A percentile compares a stretch with the other conserved stretches of the same genome.
Conservation (phyloP, 805 yeast species). For the Debaryomyces tyrocola region DNA sequence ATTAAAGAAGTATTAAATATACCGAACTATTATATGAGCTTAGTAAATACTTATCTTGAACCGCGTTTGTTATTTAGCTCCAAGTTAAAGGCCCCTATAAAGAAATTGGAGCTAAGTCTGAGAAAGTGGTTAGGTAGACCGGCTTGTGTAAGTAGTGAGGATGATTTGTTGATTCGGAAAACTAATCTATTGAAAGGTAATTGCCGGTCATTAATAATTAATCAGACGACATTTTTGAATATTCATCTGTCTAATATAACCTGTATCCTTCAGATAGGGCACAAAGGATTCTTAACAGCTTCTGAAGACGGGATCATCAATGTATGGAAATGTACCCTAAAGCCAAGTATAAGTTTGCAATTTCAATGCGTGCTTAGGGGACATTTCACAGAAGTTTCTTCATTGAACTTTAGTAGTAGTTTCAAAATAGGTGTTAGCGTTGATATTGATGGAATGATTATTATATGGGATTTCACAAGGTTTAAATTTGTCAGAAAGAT, state of each 20-base stretch:
- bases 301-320: slow-evolving; percentile 60
- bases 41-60: slow-evolving; percentile 22
- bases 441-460: slow-evolving; percentile 54
- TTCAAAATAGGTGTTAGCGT: slow-evolving; percentile 56
- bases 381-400: slow-evolving; percentile 48
- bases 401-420: slow-evolving; percentile 50
- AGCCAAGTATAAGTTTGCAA: slow-evolving; percentile 30
- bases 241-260: slow-evolving; percentile 43
- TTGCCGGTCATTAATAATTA: slow-evolving; percentile 38
- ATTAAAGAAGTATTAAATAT: slow-evolving; percentile 37
- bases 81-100: slow-evolving; percentile 39
- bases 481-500: slow-evolving; percentile 48
- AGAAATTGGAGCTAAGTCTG: slow-evolving; percentile 44
- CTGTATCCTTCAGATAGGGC: slow-evolving; percentile 40
- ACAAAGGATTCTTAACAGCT: slow-evolving; percentile 47
- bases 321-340: slow-evolving; percentile 50
- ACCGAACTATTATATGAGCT: slow-evolving; percentile 36
- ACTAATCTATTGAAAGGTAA: slow-evolving; percentile 17
- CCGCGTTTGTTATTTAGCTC: slow-evolving; percentile 48
- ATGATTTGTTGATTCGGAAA: slow-evolving; percentile 36
- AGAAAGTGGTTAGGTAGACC: slow-evolving; percentile 57
- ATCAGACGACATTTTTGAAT: slow-evolving; percentile 43
- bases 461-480: slow-evolving; percentile 65
- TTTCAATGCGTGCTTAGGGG: slow-evolving; percentile 54
- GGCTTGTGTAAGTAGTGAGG: slow-evolving; percentile 33